Base-by-base conservation (phyloP, 2,329 filamentous ascomycete species). In the Pyrenophora tritici-repentis region DNA sequence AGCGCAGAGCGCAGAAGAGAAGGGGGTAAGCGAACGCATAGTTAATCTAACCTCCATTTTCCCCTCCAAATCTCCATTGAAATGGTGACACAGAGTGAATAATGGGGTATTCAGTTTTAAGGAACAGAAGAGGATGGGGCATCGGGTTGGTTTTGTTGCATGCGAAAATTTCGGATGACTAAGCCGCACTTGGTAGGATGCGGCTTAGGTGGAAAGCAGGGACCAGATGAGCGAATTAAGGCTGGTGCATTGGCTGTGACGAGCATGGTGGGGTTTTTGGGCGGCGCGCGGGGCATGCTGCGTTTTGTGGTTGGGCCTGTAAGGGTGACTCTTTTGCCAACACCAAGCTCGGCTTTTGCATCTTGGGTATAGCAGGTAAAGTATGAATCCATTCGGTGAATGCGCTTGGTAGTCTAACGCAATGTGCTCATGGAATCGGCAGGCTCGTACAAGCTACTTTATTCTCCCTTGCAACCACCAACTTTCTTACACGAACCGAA, bases 81-180 rank as follows among this genome's bases (percentile, higher is more conserved):
- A 74, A 73, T 70, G 77, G 49, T 78, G 81, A 81, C 77, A 78
- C 80, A 84, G 83, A 86, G 83, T 86, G 84, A 86, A 86, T 86
- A 85, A 73, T 76, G 75, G 75, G 72, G 63, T 63, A 41, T 77
- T 70, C 67, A 70, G 65, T 72, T 72, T 72, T 77, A 72, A 71
- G 66, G 61, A 56, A 45, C 56, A 59, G 55, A 50, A 60, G 61
- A 50, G 65, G 59, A 63, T 60, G 38, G 51, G 38, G 49, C 49
- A 29, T 35, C 49, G 44, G 39, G 44, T 48, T 48, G 39, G 17
- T 52, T 52, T 52, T 52, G 49, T 42, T 43, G 49, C 33, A 9
- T 52, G 49, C 43, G 34, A 48, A 59, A 56, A 42, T 59, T 56
- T 50, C 50, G 36, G 57, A 57, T 70, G 65, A 66, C 65, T 70